These are phyloP conservation scores for Pinguiococcus pyrenoidosus DNA, from an alignment of 108 stramenopile genomes.

Conservation along the genomic window DNA sequence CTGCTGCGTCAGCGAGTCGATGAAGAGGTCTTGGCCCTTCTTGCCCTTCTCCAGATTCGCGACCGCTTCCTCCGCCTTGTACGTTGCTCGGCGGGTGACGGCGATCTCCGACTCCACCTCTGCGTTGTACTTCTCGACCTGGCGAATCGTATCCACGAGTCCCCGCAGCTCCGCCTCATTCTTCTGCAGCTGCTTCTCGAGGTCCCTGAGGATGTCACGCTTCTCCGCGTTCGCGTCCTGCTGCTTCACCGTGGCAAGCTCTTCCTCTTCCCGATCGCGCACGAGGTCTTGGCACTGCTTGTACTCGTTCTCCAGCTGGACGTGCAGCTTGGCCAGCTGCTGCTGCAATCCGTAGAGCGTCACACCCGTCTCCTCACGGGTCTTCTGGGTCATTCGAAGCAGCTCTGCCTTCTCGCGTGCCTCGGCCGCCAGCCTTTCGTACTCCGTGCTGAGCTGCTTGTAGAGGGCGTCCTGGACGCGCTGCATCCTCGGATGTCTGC, in stretches of 20 bases:
- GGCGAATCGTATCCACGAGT: conserved; percentile 43
- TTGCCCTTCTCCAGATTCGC: conserved; percentile 52
- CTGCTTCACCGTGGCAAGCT: conserved; percentile 5
- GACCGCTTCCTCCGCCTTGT: conserved; percentile 58
- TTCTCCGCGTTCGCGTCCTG: conserved; percentile 14
- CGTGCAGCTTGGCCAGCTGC: conserved; percentile 33
- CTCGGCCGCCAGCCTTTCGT: conserved; percentile 45
- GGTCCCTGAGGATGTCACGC: conserved; percentile 1
- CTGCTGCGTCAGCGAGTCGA: conserved; percentile 45
- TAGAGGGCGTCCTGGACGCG: conserved; percentile 48
- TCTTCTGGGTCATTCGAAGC: conserved; percentile 15
- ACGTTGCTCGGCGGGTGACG: conserved; percentile 52
- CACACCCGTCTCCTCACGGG: conserved; percentile 53
- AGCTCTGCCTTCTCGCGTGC: conserved; percentile 42
- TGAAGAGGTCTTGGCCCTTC: conserved; percentile 53
- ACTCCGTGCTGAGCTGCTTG: conserved; percentile 46
- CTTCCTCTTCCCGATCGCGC: neutral
- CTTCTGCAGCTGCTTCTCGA: conserved; percentile 18
- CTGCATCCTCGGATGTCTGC: conserved; percentile 51
- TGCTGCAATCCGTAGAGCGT: conserved; percentile 63
- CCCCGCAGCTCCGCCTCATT: conserved; percentile 40
- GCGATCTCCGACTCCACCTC: conserved; percentile 62
- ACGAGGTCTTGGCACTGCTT: conserved; percentile 18
- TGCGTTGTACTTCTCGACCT: conserved; percentile 60
- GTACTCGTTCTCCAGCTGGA: conserved; percentile 14